Evolutionary conservation across 768 basidiomycete genomes (phyloP), one percentile per base, ranked within the genome.

Genomic region (Pleurotus tuoliensis): DNA sequence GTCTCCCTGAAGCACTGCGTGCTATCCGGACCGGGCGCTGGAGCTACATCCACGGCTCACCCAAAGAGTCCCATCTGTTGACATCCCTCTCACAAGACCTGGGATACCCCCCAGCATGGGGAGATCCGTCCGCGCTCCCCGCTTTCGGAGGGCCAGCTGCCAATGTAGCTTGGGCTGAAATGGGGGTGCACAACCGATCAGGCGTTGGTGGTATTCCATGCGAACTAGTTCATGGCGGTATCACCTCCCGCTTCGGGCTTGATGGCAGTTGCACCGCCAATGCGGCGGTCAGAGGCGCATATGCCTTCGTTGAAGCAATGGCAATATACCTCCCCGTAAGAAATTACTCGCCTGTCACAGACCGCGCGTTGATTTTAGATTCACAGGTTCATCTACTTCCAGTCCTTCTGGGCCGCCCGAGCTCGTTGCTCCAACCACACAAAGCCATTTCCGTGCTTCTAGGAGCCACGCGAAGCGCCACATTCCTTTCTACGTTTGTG

Each of bases 201-300:
- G 78, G 81, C 3, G 64, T 88, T 3, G 90, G 88, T 2, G 90
- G 90, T 1, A 59, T 92, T 5, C 90, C 90, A 1, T 92, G 90
- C 62, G 85, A 90, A 64, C 62, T 91, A 3, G 80, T 92, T 0
- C 90, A 92, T 61, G 82, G 81, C 8, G 67, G 73, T n/a, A 70
- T 83, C 38, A 79, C 79, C 34, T 63, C 72, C 18, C 73, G 62
- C 16, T 61, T 80, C 13, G 79, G 80, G 9, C 68, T 85, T 3
- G 45, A 55, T 30, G 69, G 71, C 15, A 87, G 82, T 62, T 92
- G 90, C 64, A 72, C 75, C 0, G 76, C 78, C 34, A 92, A 92
- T 65, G 74, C 80, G 2, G 61, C 60, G 0, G 65, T 86, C 46
- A 76, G 90, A 55, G 80, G 80, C 12, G 47, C 73, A 11, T 76